phyloP scores from a whole-genome alignment of 495 filamentous ascomycete species.

The Penicilliopsis zonata region DNA sequence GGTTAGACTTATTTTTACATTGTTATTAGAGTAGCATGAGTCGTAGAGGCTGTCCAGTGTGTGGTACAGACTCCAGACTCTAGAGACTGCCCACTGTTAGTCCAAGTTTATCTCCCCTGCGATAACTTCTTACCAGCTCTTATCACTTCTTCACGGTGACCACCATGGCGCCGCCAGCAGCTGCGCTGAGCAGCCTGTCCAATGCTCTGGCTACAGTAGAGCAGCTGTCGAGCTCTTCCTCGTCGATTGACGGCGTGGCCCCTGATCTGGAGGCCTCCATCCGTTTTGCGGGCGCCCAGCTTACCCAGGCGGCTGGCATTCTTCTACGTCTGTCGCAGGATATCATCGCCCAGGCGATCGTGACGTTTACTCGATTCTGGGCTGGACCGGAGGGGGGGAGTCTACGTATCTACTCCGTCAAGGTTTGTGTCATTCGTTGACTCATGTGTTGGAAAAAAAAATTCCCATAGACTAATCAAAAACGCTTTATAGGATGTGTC shows the following conservation, averaged over 20 bases:
- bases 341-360: conserved; percentile 74
- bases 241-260: conserved; percentile 58
- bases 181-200: conserved; percentile 45
- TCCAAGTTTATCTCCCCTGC: too few species aligned
- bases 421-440: too few species aligned
- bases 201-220: conserved; percentile 79
- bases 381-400: conserved; percentile 54
- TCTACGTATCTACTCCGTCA: conserved; percentile 40
- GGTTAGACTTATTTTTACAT: too few species aligned
- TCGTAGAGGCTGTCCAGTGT: too few species aligned
- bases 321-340: conserved; percentile 81
- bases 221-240: conserved; percentile 62
- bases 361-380: conserved; percentile 86
- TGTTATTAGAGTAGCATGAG: too few species aligned
- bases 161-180: conserved; percentile 15
- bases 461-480: conserved; percentile 1
- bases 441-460: background rate
- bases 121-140: background rate
- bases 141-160: background rate
- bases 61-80: too few species aligned
- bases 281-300: conserved; percentile 45
- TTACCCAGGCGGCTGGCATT: conserved; percentile 82
- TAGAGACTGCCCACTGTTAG: too few species aligned
- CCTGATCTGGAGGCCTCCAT: conserved; percentile 61
- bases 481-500: conserved; percentile 52